Evolutionary conservation across 2,329 filamentous ascomycete species (phyloP).

Genomic region (Fusarium sp.): DNA sequence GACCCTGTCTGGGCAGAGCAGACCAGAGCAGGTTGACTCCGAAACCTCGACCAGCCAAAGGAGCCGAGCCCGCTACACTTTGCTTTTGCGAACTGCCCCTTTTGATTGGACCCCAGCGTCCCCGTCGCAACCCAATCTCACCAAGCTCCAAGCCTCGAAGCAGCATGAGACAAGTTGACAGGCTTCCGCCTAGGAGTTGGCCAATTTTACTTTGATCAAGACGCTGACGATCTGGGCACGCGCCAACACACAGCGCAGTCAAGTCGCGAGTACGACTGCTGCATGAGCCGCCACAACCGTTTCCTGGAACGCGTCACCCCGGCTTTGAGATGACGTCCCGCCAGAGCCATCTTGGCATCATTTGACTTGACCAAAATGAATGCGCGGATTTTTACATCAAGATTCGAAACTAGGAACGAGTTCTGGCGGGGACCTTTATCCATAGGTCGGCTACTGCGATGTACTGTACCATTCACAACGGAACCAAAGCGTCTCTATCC

Average conservation of each 20-base stretch:
- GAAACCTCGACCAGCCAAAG: conserved; percentile 31
- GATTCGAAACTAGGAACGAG: neutral
- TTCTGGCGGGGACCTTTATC: neutral
- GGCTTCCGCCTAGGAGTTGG: conserved; percentile 8
- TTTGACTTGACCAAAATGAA: neutral
- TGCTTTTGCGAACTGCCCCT: conserved; percentile 32
- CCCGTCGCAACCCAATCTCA: conserved; percentile 29
- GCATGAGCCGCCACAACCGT: conserved; percentile 12
- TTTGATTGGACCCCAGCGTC: conserved; percentile 34
- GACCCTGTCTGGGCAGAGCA: conserved; percentile 22
- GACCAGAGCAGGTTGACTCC: conserved; percentile 8
- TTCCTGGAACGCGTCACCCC: conserved; percentile 12
- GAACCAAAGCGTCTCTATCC: neutral
- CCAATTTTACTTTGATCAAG: conserved; percentile 10
- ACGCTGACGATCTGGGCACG: conserved; percentile 12
- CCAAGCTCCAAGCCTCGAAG: conserved; percentile 3
- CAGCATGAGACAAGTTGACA: conserved; percentile 9
- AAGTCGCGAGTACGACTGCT: neutral
- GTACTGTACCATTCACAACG: neutral
- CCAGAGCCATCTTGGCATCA: conserved; percentile 1
- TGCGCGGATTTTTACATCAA: neutral
- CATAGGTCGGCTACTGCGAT: neutral
- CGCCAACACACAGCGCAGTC: neutral
- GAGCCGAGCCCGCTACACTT: conserved; percentile 29
- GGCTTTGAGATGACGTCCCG: conserved; percentile 1